Evolutionary conservation across 805 yeast genomes (phyloP), one percentile per base, ranked within the genome.

Genomic region (Candida methanosorbosa): DNA sequence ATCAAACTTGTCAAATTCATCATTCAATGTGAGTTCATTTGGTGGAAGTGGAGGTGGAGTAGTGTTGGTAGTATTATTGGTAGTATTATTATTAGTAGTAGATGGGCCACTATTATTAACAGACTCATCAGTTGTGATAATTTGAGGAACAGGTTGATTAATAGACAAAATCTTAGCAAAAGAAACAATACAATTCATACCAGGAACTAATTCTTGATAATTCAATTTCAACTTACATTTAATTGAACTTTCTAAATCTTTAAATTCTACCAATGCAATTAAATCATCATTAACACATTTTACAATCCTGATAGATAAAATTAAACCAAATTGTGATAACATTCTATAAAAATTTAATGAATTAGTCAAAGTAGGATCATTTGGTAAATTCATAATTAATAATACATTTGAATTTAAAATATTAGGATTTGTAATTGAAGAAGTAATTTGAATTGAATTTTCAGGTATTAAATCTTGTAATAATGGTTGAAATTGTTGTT

Each of bases 181-280:
- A 0, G 88, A 84, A 26, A 86, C 84, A 27, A 75, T 64, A 52
- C 92, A 75, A 14, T 81, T 75, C 18, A 73, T 67, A 4, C 94
- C 95, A 2, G 90, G 84, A 40, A 78, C 72, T 27, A 90, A 66
- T 49, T 90, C 96, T 43, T 79, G 77, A 42, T 87, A 94, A 49
- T 82, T 85, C 50, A 88, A 70, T 33, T 68, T 74, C 13, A 84
- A 81, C 50, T 79, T 78, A 34, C 95, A 86, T 32, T 68, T 71
- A 67, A 83, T 75, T 8, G 98, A 94, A 22, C 75, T 63, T 34
- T 85, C 95, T 5, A 81, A 59, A 19, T 71, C 63, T 4, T 71
- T 69, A 55, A 84, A 88, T 54, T 83, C 92, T 17, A 84, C 80
- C 37, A 87, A 64, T 2, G 80, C 84, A 21, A 58, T 54, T 30